Conservation (phyloP, 2,329 filamentous ascomycete genomes). For the Hymenoscyphus infarciens region DNA sequence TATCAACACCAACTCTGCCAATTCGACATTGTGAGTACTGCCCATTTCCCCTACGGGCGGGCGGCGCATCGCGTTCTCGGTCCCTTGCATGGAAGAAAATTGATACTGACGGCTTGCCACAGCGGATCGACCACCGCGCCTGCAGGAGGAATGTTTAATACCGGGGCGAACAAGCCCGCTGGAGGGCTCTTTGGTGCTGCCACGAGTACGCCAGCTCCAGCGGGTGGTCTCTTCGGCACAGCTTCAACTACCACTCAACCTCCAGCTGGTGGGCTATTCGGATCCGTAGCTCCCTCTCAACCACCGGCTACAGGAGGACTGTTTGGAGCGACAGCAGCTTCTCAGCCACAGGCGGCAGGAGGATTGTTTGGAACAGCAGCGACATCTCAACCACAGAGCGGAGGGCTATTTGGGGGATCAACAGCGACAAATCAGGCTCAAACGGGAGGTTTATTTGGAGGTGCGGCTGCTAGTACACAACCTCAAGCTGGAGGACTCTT, state of each 20-base stretch:
- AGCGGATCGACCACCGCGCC: slow-evolving; percentile 31
- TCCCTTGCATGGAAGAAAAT: slow-evolving; percentile 19
- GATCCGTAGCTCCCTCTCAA: slow-evolving; percentile 23
- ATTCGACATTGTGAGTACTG: slow-evolving; percentile 49
- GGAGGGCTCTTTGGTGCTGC: slow-evolving; percentile 32
- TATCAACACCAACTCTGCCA: slow-evolving; percentile 61
- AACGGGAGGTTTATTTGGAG: slow-evolving; percentile 35
- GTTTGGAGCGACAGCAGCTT: slow-evolving; percentile 32
- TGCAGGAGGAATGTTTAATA: slow-evolving; percentile 34
- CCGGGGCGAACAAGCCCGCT: slow-evolving; percentile 30
- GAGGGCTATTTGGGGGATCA: slow-evolving; percentile 31
- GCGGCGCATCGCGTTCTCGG: slow-evolving; percentile 21
- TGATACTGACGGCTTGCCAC: slow-evolving; percentile 19
- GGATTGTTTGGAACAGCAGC: slow-evolving; percentile 33
- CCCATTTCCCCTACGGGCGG: background rate
- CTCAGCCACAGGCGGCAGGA: slow-evolving; percentile 21
- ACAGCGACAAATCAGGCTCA: slow-evolving; percentile 23
- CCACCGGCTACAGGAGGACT: slow-evolving; percentile 30
- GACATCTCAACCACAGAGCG: slow-evolving; percentile 22
- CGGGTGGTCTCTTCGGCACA: slow-evolving; percentile 32
- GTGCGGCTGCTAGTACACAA: slow-evolving; percentile 22
- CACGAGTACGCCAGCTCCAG: slow-evolving; percentile 14
- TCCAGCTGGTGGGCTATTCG: slow-evolving; percentile 29
- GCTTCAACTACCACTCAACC: slow-evolving; percentile 16
- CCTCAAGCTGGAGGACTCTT: slow-evolving; percentile 34